A percentile compares a stretch with the other conserved stretches of the same genome.
These are phyloP conservation scores for Agaricales sp. DNA, from an alignment of 1,284 basidiomycete species.

Conservation along the genomic window DNA sequence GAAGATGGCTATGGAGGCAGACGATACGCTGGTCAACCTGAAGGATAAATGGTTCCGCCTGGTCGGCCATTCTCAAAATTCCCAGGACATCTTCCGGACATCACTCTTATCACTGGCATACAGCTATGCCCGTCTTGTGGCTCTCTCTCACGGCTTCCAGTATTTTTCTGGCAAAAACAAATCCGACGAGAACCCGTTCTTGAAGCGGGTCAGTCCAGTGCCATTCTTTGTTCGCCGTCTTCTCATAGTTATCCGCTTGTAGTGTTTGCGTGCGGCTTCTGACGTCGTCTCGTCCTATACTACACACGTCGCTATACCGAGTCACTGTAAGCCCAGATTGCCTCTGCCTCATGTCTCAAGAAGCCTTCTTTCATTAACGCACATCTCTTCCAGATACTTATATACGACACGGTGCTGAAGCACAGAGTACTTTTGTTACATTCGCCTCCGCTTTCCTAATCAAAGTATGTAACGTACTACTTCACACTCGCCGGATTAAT, in stretches of 20 bases:
- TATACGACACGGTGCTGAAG: constrained; percentile 71
- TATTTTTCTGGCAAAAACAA: constrained; percentile 53
- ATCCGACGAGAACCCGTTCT: constrained; percentile 50
- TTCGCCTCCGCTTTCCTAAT: constrained; percentile 77
- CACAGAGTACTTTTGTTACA: constrained; percentile 76
- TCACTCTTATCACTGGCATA: constrained; percentile 55
- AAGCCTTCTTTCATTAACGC: too few species aligned
- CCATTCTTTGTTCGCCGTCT: neutral
- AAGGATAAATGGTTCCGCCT: constrained; percentile 42
- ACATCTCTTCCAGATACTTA: constrained; percentile 31
- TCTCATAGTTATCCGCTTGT: neutral
- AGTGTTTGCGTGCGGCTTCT: constrained; percentile 14
- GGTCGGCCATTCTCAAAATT: constrained; percentile 37
- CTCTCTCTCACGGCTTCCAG: constrained; percentile 69
- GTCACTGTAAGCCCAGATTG: neutral
- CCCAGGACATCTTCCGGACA: constrained; percentile 49
- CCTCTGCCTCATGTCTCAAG: too few species aligned
- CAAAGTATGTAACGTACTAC: constrained; percentile 47
- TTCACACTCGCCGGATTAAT: constrained; percentile 1
- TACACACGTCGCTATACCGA: neutral
- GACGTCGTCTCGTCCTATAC: neutral
- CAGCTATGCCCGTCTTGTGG: constrained; percentile 58
- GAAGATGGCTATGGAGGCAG: constrained; percentile 50
- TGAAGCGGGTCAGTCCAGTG: constrained; percentile 43
- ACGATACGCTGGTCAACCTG: constrained; percentile 49